Evolutionary conservation across 257 asterid genomes (phyloP).

Genomic region (Gynochthodes officinalis): DNA sequence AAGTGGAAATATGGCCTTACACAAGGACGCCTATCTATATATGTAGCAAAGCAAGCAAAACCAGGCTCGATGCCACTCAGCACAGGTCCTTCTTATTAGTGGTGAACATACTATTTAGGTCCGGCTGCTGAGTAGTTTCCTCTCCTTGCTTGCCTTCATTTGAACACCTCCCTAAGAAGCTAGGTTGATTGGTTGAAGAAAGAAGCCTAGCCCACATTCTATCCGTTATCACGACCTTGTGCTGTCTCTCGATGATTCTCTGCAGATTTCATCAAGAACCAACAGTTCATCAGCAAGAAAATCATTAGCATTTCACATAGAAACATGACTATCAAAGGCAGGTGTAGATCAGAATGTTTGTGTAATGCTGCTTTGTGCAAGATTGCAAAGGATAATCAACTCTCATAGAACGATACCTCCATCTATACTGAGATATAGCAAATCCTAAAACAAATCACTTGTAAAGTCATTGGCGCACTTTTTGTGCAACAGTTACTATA

Average conservation of each 20-base stretch:
- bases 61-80: slow-evolving; percentile 2
- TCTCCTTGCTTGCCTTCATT: slow-evolving; percentile 29
- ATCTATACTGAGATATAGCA: background rate
- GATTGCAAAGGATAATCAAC: background rate
- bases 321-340: no score
- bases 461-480: background rate
- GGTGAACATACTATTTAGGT: slow-evolving; percentile 18
- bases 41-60: no score
- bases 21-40: no score
- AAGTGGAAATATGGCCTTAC: no score
- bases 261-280: slow-evolving; percentile 27
- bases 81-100: slow-evolving; percentile 8
- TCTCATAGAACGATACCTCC: background rate
- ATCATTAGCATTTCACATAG: no score
- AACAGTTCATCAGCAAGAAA: background rate
- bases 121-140: slow-evolving; percentile 29
- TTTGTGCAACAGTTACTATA: background rate
- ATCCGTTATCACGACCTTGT: slow-evolving; percentile 88
- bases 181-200: slow-evolving; percentile 91
- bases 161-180: slow-evolving; percentile 47
- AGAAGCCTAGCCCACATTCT: slow-evolving; percentile 97
- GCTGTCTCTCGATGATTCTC: slow-evolving; percentile 65
- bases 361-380: no score
- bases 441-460: background rate
- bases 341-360: no score